phyloP scores from a whole-genome alignment of 1,284 basidiomycete species.

The Gymnopus androsaceus region DNA sequence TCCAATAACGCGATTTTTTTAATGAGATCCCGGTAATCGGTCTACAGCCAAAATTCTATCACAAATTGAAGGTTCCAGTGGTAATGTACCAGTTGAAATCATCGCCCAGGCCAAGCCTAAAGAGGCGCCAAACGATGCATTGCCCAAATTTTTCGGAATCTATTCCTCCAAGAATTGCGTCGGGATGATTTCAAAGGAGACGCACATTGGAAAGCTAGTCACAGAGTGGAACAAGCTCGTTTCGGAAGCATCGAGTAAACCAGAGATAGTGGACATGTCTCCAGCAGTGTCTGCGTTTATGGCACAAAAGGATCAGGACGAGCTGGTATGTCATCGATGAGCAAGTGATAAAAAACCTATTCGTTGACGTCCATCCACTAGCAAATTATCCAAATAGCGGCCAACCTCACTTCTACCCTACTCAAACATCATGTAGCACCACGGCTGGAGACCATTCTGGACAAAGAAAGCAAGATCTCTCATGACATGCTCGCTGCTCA shows the following conservation, averaged over 20 bases:
- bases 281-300: constrained; percentile 77
- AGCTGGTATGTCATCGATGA: constrained; percentile 65
- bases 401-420: constrained; percentile 83
- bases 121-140: constrained; percentile 68
- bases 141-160: constrained; percentile 60
- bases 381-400: constrained; percentile 79
- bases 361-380: constrained; percentile 32
- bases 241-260: constrained; percentile 51
- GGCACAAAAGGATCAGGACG: constrained; percentile 89
- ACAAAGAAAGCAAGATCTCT: constrained; percentile 87
- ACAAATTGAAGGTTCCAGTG: constrained; percentile 61
- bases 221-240: constrained; percentile 77
- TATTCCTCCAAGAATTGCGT: constrained; percentile 63
- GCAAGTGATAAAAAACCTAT: background rate
- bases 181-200: constrained; percentile 76
- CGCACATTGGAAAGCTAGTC: constrained; percentile 76
- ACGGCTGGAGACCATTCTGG: constrained; percentile 89
- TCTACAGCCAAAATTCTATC: constrained; percentile 70
- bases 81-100: constrained; percentile 64
- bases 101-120: constrained; percentile 73
- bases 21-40: background rate
- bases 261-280: constrained; percentile 81
- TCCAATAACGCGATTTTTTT: constrained; percentile 22
- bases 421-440: constrained; percentile 85
- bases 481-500: constrained; percentile 85